Evolutionary conservation across 1,284 basidiomycete genomes (phyloP), one percentile per base, ranked within the genome.

Genomic region (Ustilago nuda): DNA sequence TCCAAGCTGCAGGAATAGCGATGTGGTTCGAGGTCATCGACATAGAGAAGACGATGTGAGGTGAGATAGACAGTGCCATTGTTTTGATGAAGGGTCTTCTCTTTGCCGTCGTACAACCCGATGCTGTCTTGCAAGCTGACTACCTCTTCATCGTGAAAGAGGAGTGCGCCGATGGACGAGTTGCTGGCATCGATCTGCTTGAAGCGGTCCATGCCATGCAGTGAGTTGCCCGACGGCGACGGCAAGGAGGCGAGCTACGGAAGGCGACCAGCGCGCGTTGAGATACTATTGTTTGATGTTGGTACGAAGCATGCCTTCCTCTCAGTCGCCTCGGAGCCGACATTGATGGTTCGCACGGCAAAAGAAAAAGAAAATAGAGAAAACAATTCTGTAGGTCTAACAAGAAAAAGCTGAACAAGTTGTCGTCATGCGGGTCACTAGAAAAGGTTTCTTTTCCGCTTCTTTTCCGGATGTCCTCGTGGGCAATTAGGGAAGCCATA

Each of bases 21-120:
- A 59, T 72, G 77, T 33, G 80, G 71, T 93, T 86, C 30, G 88
- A 86, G 81, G 92, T 91, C 1, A 81, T 94, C 91, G 75, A 94
- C 88, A 87, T 93, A 94, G 88, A 95, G 91, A 3, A 94, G 86
- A 54, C 96, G 91, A 85, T 97, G 94, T 0, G 91, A 92, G 0
- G 95, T 94, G 30, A 94, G 88, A 83, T 93, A 89, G 2, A 93
- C 86, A 0, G 89, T 90, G 35, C 94, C 93, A 57, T 89, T 87
- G 86, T 92, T 91, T 86, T 94, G 91, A 56, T 89, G 87, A 50
- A 90, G 87, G 23, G 92, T 88, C 87, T 98, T 98, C 87, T 93
- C 91, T 75, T 90, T 89, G 62, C 94, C 81, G 46, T 83, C 79
- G 64, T 85, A 85, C 17, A 85, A 68, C 23, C 84, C 84, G 51